Percentiles rank a stretch among this genome's conserved stretches.
Evolutionary conservation across 331 rosid species (phyloP).

Genomic region (Malus hybrid): DNA sequence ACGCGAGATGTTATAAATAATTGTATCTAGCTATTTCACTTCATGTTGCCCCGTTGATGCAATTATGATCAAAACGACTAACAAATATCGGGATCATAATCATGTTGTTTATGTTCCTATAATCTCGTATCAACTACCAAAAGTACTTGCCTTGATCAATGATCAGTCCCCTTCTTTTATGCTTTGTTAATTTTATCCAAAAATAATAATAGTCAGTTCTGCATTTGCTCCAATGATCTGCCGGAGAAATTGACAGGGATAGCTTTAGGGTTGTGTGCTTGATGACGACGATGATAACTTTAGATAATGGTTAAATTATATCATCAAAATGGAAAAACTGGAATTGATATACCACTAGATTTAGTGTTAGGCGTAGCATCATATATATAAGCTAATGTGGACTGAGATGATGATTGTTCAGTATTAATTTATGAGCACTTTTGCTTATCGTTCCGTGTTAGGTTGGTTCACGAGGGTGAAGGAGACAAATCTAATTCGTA

Average conservation of each 20-base stretch:
- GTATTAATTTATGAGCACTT: background rate
- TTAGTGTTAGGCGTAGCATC: background rate
- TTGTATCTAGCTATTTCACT: too few relatives aligned
- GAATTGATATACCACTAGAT: background rate
- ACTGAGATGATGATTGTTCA: background rate
- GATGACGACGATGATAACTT: background rate
- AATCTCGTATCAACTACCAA: too few relatives aligned
- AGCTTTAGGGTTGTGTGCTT: background rate
- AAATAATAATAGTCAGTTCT: too few relatives aligned
- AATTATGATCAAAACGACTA: background rate
- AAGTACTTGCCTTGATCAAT: background rate
- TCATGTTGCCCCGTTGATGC: background rate
- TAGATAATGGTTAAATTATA: background rate
- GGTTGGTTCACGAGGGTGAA: background rate
- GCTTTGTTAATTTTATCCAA: background rate
- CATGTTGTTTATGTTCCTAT: background rate
- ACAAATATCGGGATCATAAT: background rate
- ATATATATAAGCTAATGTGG: background rate
- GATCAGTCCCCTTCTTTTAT: background rate
- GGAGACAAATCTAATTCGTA: background rate
- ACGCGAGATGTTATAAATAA: background rate
- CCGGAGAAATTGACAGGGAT: background rate
- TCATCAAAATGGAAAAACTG: background rate
- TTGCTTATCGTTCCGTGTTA: slow-evolving; percentile 3
- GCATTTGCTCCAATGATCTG: background rate